Base-by-base conservation (phyloP, 1,284 basidiomycete genomes). In the Sanghuangporus sanghuang region DNA sequence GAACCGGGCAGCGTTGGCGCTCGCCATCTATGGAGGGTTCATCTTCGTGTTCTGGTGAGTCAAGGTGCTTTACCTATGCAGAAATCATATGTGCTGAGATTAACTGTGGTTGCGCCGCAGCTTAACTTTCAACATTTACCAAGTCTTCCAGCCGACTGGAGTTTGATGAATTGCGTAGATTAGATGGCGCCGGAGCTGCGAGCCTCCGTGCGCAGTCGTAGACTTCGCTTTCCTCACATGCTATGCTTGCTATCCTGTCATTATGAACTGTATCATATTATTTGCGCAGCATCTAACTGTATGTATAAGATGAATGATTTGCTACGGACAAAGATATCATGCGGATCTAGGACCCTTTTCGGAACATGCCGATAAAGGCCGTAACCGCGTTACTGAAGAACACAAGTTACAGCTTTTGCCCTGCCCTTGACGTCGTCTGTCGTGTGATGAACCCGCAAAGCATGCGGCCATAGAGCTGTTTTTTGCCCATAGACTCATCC, bases 41-140 rank as follows among this genome's bases (percentile, higher is more conserved):
- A 86, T 98, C 54, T 94, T 95, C 77, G 78, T 90, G 32, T 93
- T 96, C 74, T 96, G 93, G 92, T 93, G 71, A 70, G 92, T 81
- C 50, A 23, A 14, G 14, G 8, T 16, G 32, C n/a, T 36, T 11
- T 16, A 54, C 27, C 16, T 38, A 35, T 36, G 32, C 32, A 38
- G 32, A 35, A 1, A 9, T 38, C 27, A 32, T 32, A 36, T 18
- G 53, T 54, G 12, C 53, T 54, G 16, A 56, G 39, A 36, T 18
- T 27, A 23, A 55, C 39, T 18, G 39, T 18, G 6, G 27, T 36
- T 63, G 18, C 38, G 53, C 49, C 48, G 27, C 73, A 92, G 90
- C 71, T 75, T 93, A 69, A 82, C 83, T 65, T 93, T 86, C 73
- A 93, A 93, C 71, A 84, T 93, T 60, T 89, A 91, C 70, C 76